Evolutionary conservation across 768 basidiomycete species (phyloP).

Genomic region (Hygrophoropsis aurantiaca): DNA sequence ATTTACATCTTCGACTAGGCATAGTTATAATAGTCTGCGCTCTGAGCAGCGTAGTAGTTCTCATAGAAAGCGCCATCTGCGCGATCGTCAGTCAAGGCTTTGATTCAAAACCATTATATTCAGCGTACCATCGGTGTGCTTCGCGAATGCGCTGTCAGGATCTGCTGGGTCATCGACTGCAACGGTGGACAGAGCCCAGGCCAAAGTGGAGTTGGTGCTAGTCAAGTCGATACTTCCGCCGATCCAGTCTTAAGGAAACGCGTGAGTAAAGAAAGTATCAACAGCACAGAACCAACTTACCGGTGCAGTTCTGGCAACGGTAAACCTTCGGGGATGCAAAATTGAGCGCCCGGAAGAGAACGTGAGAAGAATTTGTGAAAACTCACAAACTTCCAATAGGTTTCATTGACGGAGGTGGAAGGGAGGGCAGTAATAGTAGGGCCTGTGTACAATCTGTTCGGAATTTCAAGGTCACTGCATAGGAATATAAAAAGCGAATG

Average conservation of each 20-base stretch:
- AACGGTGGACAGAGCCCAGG: slow-evolving; percentile 49
- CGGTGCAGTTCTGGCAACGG: slow-evolving; percentile 45
- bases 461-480: not conserved
- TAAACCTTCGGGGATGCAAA: no score
- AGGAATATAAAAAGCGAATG: no score
- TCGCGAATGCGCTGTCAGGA: slow-evolving; percentile 48
- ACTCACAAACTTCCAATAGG: slow-evolving; percentile 53
- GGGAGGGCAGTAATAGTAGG: slow-evolving; percentile 54
- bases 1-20: no score
- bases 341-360: no score
- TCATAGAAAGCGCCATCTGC: no score
- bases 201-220: slow-evolving; percentile 36
- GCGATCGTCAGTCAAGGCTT: no score
- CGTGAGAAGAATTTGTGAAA: no score
- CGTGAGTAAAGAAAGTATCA: no score
- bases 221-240: slow-evolving; percentile 36
- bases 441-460: slow-evolving; percentile 44
- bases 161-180: slow-evolving; percentile 50
- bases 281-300: slow-evolving; percentile 32
- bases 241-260: slow-evolving; percentile 32
- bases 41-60: no score
- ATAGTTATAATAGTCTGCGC: no score
- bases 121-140: slow-evolving; percentile 59
- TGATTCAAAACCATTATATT: not conserved
- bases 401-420: slow-evolving; percentile 51